Conservation (phyloP, 2,329 filamentous ascomycete species). For the Cercospora citrullina region DNA sequence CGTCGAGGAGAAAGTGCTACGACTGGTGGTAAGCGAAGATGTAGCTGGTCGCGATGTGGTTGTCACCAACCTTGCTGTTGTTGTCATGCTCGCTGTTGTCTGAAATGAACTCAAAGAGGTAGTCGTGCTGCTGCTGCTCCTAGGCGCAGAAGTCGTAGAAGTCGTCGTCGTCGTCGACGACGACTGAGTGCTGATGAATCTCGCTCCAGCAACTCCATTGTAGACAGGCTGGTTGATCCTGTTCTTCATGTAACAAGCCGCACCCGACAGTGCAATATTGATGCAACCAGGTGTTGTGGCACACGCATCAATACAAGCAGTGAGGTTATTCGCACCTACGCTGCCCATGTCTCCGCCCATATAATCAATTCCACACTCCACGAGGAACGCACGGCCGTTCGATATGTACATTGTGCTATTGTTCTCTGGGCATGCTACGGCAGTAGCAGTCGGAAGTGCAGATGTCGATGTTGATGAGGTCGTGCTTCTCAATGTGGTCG, state of each 20-base stretch:
- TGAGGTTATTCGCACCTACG: slow-evolving; percentile 28
- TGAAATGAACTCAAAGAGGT: neutral
- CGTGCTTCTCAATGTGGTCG: neutral
- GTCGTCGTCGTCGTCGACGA: neutral
- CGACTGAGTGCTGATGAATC: slow-evolving; percentile 17
- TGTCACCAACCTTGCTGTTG: neutral
- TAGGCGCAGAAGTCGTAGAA: slow-evolving; percentile 2
- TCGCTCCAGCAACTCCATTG: slow-evolving; percentile 34
- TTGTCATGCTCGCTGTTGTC: slow-evolving; percentile 1
- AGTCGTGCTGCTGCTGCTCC: neutral
- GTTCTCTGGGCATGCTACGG: slow-evolving; percentile 25
- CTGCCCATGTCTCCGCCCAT: slow-evolving; percentile 34
- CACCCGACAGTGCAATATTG: slow-evolving; percentile 36
- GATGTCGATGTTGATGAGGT: slow-evolving; percentile 17
- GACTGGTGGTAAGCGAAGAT: slow-evolving; percentile 6
- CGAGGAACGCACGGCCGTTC: slow-evolving; percentile 25
- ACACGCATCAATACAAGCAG: slow-evolving; percentile 36
- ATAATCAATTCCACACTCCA: slow-evolving; percentile 38
- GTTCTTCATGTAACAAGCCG: slow-evolving; percentile 39
- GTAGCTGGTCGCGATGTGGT: neutral
- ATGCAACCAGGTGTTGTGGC: slow-evolving; percentile 36
- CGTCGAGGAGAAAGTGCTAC: neutral
- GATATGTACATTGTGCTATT: slow-evolving; percentile 26
- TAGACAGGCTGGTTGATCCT: slow-evolving; percentile 27
- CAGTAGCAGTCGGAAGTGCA: slow-evolving; percentile 14